Base-by-base conservation (phyloP, 2,329 filamentous ascomycete species). In the Cercospora sp. region DNA sequence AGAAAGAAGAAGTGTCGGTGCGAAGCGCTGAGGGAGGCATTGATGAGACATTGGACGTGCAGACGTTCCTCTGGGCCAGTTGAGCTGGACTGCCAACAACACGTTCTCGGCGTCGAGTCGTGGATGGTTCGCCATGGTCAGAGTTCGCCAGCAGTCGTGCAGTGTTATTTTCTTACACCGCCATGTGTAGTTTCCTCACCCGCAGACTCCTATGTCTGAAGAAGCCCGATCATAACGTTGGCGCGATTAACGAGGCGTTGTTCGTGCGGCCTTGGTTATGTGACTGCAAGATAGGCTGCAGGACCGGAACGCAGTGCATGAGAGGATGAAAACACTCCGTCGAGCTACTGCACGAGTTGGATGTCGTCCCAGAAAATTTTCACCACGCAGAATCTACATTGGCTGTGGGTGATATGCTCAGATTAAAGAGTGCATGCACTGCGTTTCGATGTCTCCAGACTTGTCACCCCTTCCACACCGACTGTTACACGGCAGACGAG, bases 281-380 rank as follows among this genome's bases (percentile, higher is more conserved):
- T 63, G 63, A 65, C 16, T 62, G 65, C 49, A 61, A 40, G 49
- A 64, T 34, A 57, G 49, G 61, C 61, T 68, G 45, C 60, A 63
- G 63, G 60, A 45, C 51, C 70, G 67, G 61, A 67, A 67, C 59
- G 55, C 55, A 30, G 55, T 68, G 70, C 70, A 71, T 67, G 51
- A 49, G 59, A n/a, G 57, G 24, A 24, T 58, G 57, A 57, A 57
- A 59, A 55, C 30, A 63, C 21, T 58, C 62, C 49, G 49, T 12
- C 32, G 26, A 62, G 66, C 70, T 72, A 70, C 70, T 72, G 70
- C 69, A 68, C 21, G 24, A 49, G 40, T 61, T 51, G 62, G 24
- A 70, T 69, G 69, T 67, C 67, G 49, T 70, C 64, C 66, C 45
- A 51, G 45, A 71, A 72, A 69, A 70, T 45, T 72, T 72, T 69